Evolutionary conservation across 2,329 filamentous ascomycete genomes (phyloP).

Genomic region (Aspergillus glaucus): DNA sequence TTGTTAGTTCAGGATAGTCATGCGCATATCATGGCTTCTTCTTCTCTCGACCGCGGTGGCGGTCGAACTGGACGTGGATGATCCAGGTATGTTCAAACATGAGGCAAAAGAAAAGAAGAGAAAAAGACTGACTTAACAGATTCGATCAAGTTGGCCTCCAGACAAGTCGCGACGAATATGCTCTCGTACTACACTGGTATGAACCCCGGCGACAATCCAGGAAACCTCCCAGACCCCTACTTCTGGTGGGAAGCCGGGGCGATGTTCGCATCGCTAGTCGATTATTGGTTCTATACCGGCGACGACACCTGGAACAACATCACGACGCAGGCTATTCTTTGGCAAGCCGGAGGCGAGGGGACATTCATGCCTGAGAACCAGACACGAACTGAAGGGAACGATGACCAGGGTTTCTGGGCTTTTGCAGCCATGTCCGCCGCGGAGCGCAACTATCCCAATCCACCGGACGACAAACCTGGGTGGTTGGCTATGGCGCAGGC

Average conservation of each 20-base stretch:
- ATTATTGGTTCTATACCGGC: conserved; percentile 41
- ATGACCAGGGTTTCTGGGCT: conserved; percentile 55
- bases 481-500: conserved; percentile 76
- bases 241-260: conserved; percentile 42
- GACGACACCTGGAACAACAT: conserved; percentile 35
- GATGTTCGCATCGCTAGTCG: conserved; percentile 37
- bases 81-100: conserved; percentile 7
- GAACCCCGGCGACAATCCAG: conserved; percentile 45
- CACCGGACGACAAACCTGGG: conserved; percentile 53
- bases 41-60: conserved; percentile 8
- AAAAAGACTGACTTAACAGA: conserved; percentile 17
- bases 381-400: conserved; percentile 44
- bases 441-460: conserved; percentile 38
- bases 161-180: conserved; percentile 42
- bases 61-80: conserved; percentile 10
- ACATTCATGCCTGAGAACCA: conserved; percentile 41
- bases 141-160: conserved; percentile 44
- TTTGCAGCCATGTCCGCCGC: conserved; percentile 52
- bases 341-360: conserved; percentile 31
- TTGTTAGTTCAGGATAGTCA: neutral
- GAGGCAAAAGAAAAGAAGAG: neutral
- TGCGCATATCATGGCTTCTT: conserved; percentile 11
- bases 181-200: conserved; percentile 47
- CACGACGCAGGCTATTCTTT: conserved; percentile 30
- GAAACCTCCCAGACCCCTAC: conserved; percentile 45